Base-by-base conservation (phyloP, 306 rosid genomes). In the Hippophae rhamnoides region DNA sequence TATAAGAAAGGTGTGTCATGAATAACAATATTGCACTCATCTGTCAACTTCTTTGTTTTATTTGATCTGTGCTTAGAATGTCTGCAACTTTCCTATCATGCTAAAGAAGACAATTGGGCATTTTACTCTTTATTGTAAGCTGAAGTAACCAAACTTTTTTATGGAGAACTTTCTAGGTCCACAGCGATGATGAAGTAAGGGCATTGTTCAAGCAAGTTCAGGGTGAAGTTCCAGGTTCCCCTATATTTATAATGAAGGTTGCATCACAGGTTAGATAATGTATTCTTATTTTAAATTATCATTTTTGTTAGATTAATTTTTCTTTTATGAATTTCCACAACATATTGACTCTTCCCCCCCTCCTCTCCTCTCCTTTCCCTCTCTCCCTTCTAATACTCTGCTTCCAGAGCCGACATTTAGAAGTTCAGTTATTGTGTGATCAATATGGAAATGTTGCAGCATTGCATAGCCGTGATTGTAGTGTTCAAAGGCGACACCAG, bases 211-310 rank as follows among this genome's bases (percentile, higher is more conserved):
- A 93, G 83, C 99, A 93, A 93, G 99, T 93, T 69, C 99, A 93
- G 79, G 99, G 99, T 75, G 99, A 93, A 80, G 99, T 93, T 72
- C 99, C 99, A 0, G 99, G 99, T 57, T 93, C 99, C 8, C 99
- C 99, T 60, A 84, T 93, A 82, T 93, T 93, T 72, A 93, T 93
- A 77, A 93, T 93, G 99, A 93, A 93, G 78, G 80, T 93, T 43
- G 97, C 99, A 58, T 75, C 99, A 64, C 99, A 93, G 99, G 99
- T 93, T 73, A 77, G 97, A 77, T 68, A 51, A 56, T 52, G 62
- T 66, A 23, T 72, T 56, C 38, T 31, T 31, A 2, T 73, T 66
- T 52, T 46, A 47, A 68, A 48, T 56, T 61, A 60, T 49, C 54
- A 41, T 70, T 43, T 27, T 54, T 70, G 41, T 57, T 57, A 53